Conservation (phyloP, 2,329 filamentous ascomycete genomes). For the Magnaporthales sp. region DNA sequence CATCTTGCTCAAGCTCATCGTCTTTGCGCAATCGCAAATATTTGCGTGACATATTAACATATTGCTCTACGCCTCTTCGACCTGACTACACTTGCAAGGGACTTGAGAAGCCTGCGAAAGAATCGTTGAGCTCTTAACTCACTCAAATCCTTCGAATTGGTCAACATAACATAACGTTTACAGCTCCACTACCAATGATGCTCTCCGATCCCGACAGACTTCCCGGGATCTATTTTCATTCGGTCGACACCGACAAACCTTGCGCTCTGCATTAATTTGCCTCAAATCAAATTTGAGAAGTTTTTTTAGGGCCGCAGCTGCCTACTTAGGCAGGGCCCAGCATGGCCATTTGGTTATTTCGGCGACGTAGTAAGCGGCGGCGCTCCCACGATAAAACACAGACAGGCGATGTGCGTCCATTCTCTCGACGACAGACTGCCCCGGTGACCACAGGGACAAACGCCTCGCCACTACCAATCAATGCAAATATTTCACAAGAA, state of each 20-base stretch:
- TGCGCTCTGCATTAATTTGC: constrained; percentile 5
- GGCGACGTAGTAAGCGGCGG: constrained; percentile 62
- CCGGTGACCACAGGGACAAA: constrained; percentile 17
- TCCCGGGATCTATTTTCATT: not conserved
- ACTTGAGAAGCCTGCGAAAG: not conserved
- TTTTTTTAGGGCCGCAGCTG: not conserved
- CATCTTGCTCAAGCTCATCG: not conserved
- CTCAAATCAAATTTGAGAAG: not conserved
- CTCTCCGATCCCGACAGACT: not conserved
- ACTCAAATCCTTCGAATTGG: not conserved
- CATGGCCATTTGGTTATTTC: constrained; percentile 85
- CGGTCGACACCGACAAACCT: not conserved
- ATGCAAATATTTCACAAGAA: not conserved
- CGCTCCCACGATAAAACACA: constrained; percentile 42
- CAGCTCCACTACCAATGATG: constrained; percentile 3
- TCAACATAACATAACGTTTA: not conserved
- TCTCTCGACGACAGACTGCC: constrained; percentile 22
- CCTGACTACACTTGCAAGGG: not conserved
- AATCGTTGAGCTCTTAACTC: not conserved
- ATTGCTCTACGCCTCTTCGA: not conserved
- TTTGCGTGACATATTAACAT: too few species aligned
- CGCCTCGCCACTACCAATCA: constrained; percentile 3
- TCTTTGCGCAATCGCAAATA: not conserved
- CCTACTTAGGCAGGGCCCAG: not conserved
- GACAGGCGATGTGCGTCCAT: constrained; percentile 37